Evolutionary conservation across 306 rosid genomes (phyloP).

Genomic region (Begonia masoniana): DNA sequence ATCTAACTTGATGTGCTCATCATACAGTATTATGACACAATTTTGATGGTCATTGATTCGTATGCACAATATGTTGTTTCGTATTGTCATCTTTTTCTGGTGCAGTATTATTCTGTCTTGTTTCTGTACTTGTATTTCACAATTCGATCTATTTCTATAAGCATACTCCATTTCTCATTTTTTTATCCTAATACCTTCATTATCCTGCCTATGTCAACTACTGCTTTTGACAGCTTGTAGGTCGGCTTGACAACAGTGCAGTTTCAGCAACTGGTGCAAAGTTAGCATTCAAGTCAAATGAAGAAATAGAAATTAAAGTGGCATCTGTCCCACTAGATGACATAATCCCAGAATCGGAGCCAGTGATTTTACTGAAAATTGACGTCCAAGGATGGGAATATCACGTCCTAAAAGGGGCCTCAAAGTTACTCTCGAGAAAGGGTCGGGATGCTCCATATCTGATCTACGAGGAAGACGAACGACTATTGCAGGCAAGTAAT

Average conservation of each 20-base stretch:
- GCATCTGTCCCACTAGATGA: slow-evolving; percentile 71
- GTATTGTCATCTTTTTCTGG: no score
- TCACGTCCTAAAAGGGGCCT: slow-evolving; percentile 92
- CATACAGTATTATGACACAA: no score
- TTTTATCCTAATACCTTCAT: no score
- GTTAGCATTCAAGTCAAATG: slow-evolving; percentile 85
- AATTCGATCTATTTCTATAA: no score
- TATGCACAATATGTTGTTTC: no score
- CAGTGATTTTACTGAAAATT: slow-evolving; percentile 69
- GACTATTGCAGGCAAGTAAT: slow-evolving; percentile 73
- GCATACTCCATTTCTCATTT: no score
- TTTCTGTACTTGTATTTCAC: no score
- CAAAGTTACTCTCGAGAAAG: slow-evolving; percentile 56
- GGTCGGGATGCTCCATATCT: slow-evolving; percentile 88
- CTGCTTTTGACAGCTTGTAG: slow-evolving; percentile 47
- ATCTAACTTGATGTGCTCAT: no score
- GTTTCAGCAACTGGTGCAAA: slow-evolving; percentile 91
- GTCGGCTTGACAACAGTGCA: slow-evolving; percentile 96
- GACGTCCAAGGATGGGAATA: slow-evolving; percentile 99
- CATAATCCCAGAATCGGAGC: slow-evolving; percentile 51
- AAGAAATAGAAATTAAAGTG: slow-evolving; percentile 78
- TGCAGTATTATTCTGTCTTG: no score
- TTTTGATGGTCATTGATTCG: no score
- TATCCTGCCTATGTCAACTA: no score
- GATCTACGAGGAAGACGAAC: slow-evolving; percentile 92